Evolutionary conservation across 176 grass and related monocot genomes (phyloP), one percentile per base, ranked within the genome.

Genomic region (Hyparrhenia diplandra): DNA sequence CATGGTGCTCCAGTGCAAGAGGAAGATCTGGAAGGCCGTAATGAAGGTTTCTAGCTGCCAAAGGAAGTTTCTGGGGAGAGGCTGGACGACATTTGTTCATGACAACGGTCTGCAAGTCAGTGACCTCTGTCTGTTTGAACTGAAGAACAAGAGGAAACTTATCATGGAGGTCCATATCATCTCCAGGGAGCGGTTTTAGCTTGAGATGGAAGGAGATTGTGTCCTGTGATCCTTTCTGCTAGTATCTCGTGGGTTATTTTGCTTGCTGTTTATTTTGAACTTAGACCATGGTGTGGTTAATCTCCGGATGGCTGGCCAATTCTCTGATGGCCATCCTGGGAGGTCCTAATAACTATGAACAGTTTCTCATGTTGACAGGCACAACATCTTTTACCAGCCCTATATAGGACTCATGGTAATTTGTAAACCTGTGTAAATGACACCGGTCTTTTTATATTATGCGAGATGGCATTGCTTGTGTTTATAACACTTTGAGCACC

Each of bases 61-160:
- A 1, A 72, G 0, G 27, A 23, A 47, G 69, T 27, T 73, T 40
- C 74, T 88, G 13, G 1, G 1, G 2, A 21, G 1, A 42, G 81
- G 82, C 12, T 94, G 83, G 88, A 0, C 35, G 6, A n/a, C 80
- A 28, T 91, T 94, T 6, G 76, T 47, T 5, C 3, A 0, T 18
- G 92, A 89, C 42, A 91, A 90, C 18, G 67, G 25, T 17, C 71
- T 94, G 18, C 55, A 17, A 60, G 23, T 83, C 2, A 88, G 83
- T 10, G 86, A 94, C 40, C 74, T 90, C 46, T 91, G 85, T 35
- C 29, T 94, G 9, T 88, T 91, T 2, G 86, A 94, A 43, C 75
- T 88, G 65, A 80, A 69, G 40, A 57, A 78, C 14, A 10, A 64
- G 58, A 78, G 8, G 8, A 67, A 69, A 43, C 58, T 81, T 64